Conservation (phyloP, 768 basidiomycete genomes). For the Austroboletus festivus region DNA sequence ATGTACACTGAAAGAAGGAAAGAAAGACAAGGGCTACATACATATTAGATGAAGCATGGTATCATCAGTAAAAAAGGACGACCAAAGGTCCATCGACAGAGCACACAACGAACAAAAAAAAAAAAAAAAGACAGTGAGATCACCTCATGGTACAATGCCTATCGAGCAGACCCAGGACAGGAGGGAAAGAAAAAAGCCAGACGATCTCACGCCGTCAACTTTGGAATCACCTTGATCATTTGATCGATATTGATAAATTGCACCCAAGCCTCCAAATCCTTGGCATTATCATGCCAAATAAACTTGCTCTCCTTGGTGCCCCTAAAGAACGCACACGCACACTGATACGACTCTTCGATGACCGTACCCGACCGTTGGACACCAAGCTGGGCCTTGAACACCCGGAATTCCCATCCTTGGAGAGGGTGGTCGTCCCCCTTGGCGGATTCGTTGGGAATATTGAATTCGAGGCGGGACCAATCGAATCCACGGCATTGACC, state of each 20-base stretch:
- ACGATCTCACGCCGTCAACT: constrained; percentile 52
- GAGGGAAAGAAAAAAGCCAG: too few relatives aligned
- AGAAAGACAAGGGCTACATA: too few relatives aligned
- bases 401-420: constrained; percentile 82
- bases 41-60: constrained; percentile 3
- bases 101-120: neutral
- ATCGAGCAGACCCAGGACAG: constrained; percentile 2
- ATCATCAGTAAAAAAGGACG: too few relatives aligned
- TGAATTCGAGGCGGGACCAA: constrained; percentile 78
- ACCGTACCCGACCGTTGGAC: constrained; percentile 52
- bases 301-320: constrained; percentile 63
- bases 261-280: constrained; percentile 74
- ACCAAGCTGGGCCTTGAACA: constrained; percentile 72
- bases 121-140: neutral
- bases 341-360: constrained; percentile 70
- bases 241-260: constrained; percentile 84
- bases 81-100: neutral
- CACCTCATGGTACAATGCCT: constrained; percentile 9
- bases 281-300: constrained; percentile 65
- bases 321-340: constrained; percentile 74
- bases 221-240: constrained; percentile 75
- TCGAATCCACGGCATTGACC: constrained; percentile 81
- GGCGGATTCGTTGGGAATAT: constrained; percentile 60
- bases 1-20: too few relatives aligned
- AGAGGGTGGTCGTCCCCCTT: constrained; percentile 67